These are phyloP conservation scores for Candida glaebosa DNA, from an alignment of 805 yeast genomes.

Conservation along the genomic window DNA sequence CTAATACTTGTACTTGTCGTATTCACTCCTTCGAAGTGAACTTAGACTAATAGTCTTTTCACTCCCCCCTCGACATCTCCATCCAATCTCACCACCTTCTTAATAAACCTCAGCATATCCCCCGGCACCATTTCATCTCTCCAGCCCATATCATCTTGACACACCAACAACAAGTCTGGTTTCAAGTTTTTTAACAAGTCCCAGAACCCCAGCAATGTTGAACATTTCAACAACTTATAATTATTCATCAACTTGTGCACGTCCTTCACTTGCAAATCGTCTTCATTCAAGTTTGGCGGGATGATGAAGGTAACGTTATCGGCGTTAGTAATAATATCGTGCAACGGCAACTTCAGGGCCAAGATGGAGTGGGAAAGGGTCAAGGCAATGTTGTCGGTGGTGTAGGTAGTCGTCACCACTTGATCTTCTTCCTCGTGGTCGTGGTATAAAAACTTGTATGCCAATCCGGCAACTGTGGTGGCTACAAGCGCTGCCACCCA, in stretches of 20 bases:
- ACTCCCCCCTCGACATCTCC: no score
- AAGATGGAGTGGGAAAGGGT: constrained; percentile 41
- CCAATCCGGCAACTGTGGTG: constrained; percentile 29
- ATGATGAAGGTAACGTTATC: constrained; percentile 42
- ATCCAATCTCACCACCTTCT: constrained; percentile 27
- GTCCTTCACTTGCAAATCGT: constrained; percentile 27
- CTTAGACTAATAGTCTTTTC: constrained; percentile 11
- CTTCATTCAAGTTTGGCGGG: constrained; percentile 40
- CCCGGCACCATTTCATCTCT: constrained; percentile 20
- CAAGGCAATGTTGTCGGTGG: constrained; percentile 35
- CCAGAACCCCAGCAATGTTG: constrained; percentile 39
- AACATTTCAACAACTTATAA: constrained; percentile 37
- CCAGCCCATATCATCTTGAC: constrained; percentile 42
- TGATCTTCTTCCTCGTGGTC: constrained; percentile 6
- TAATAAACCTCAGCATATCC: constrained; percentile 37
- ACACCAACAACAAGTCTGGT: constrained; percentile 39
- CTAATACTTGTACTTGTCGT: no score
- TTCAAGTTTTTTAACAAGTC: constrained; percentile 35
- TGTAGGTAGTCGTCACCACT: constrained; percentile 16
- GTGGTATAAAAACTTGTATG: constrained; percentile 31
- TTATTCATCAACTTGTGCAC: constrained; percentile 15
- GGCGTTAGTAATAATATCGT: constrained; percentile 33
- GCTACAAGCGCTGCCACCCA: constrained; percentile 35
- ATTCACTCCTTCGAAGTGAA: no score
- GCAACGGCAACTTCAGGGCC: constrained; percentile 32